Conservation (phyloP, 2,329 filamentous ascomycete species). For the Colletotrichum gigasporum region DNA sequence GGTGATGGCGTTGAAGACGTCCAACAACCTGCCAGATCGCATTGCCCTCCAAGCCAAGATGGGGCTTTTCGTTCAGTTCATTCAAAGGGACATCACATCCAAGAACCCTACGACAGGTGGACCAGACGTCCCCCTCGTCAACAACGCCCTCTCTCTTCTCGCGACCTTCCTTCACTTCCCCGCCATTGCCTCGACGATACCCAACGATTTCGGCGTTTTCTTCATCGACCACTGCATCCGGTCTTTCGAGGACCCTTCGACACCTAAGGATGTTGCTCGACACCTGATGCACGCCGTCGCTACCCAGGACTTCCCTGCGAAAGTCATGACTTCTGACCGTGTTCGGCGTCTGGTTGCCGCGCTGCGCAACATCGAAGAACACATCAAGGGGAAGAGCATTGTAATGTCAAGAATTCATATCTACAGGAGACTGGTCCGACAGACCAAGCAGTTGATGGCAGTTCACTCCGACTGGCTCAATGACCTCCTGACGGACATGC, state of each 20-base stretch:
- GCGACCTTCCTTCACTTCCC: constrained; percentile 80
- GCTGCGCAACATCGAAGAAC: constrained; percentile 77
- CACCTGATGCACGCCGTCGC: constrained; percentile 84
- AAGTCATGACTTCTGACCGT: constrained; percentile 77
- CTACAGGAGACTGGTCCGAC: constrained; percentile 79
- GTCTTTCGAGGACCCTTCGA: constrained; percentile 72
- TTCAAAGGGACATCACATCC: constrained; percentile 80
- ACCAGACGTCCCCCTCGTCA: constrained; percentile 75
- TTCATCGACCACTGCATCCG: constrained; percentile 84
- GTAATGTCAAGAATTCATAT: constrained; percentile 80
- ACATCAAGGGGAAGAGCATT: constrained; percentile 83
- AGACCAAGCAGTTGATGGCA: constrained; percentile 76
- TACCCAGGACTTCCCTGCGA: constrained; percentile 79
- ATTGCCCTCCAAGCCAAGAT: constrained; percentile 80
- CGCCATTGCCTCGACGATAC: constrained; percentile 74
- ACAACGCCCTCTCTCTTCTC: constrained; percentile 81
- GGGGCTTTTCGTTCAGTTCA: constrained; percentile 80
- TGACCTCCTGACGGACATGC: constrained; percentile 83
- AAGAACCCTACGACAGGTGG: constrained; percentile 61
- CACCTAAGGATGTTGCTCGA: constrained; percentile 81
- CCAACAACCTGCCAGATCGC: constrained; percentile 82
- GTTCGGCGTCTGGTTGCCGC: constrained; percentile 76
- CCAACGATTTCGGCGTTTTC: constrained; percentile 82
- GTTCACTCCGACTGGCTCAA: constrained; percentile 81
- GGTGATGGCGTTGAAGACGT: constrained; percentile 78